Percentiles rank a stretch among this genome's conserved stretches.
Evolutionary conservation across 2,329 filamentous ascomycete species (phyloP).

Genomic region (Ampelomyces quisqualis): DNA sequence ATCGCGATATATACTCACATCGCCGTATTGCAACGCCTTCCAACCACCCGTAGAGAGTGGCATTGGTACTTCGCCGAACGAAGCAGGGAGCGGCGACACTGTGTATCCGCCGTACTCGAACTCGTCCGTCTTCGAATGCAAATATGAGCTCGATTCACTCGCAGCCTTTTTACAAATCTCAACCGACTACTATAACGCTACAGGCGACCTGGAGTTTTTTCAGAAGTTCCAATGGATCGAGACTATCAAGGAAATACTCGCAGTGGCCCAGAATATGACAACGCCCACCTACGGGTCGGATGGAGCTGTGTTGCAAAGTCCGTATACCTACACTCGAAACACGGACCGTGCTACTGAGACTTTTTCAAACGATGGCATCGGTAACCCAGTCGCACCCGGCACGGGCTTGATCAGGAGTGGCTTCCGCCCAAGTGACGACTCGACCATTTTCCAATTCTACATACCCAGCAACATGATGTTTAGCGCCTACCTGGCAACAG

Average conservation of each 20-base stretch:
- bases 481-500: conserved; percentile 59
- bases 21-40: conserved; percentile 57
- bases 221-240: conserved; percentile 51
- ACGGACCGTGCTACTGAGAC: conserved; percentile 52
- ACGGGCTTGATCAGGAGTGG: conserved; percentile 53
- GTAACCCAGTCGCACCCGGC: conserved; percentile 52
- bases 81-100: conserved; percentile 43
- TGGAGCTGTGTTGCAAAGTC: conserved; percentile 47
- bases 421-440: conserved; percentile 54
- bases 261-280: conserved; percentile 51
- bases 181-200: conserved; percentile 52
- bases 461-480: conserved; percentile 70
- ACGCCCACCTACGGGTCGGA: conserved; percentile 51
- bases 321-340: conserved; percentile 50
- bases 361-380: conserved; percentile 55
- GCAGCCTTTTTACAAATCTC: conserved; percentile 55
- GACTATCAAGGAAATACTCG: conserved; percentile 49
- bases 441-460: conserved; percentile 53
- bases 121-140: conserved; percentile 54
- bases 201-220: conserved; percentile 52
- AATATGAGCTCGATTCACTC: conserved; percentile 56
- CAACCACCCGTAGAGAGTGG: conserved; percentile 54
- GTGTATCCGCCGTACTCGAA: conserved; percentile 49
- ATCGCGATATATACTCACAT: conserved; percentile 64
- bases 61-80: conserved; percentile 44